Evolutionary conservation across 768 basidiomycete species (phyloP), one percentile per base, ranked within the genome.

Genomic region (Serpula lacrymans): DNA sequence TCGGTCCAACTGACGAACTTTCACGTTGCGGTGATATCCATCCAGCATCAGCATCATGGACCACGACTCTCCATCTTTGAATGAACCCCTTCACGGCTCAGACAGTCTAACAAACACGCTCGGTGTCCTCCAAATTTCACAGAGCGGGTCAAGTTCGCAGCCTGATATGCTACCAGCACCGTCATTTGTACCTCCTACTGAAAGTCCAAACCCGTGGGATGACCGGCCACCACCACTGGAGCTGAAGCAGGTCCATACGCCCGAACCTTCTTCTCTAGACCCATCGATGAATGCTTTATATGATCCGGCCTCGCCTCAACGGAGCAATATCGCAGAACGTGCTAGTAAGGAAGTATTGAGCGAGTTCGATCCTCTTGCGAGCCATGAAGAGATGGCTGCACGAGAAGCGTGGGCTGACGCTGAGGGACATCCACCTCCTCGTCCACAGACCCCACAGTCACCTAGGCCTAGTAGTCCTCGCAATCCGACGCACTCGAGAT

Each of bases 361-460:
- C 25, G 76, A 84, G 53, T 87, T 88, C 54, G 84, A 88, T 61
- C 84, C 84, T 12, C 62, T 86, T 17, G 77, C 63, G 1, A 74
- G 68, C 47, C 53, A 64, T 24, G 78, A 82, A 41, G 80, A 83
- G 55, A 60, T 71, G 42, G 75, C 70, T 17, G 82, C 83, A 3
- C 70, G 71, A 29, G 71, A 75, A 11, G 84, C 82, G 32, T 87
- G 85, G 85, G 75, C 72, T 44, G 64, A 59, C 13, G 64, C 80
- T 16, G 77, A 84, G 48, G 69, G 72, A 1, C 82, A 85, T 57
- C 81, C 79, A 18, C 78, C 82, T 23, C 70, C 69, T 28, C 59
- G 60, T 10, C 59, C 61, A 7, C 59, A 68, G 21, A 64, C 70
- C 0, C 46, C 60, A 29, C 42, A 50, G 34, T 34, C 46, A 23